These are phyloP conservation scores for Kodamaea ohmeri DNA, from an alignment of 1,139 yeast genomes.

Conservation along the genomic window DNA sequence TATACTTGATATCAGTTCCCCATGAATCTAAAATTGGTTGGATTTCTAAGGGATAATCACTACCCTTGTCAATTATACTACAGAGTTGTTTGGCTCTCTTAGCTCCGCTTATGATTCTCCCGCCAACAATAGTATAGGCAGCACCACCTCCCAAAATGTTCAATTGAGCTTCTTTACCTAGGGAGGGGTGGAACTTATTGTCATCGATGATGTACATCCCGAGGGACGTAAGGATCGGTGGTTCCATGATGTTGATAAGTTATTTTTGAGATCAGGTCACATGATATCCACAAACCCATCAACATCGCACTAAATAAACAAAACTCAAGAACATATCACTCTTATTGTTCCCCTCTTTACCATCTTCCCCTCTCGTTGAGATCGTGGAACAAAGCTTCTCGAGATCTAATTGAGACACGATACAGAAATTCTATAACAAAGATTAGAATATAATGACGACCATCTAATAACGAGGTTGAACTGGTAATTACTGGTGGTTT, in stretches of 20 bases:
- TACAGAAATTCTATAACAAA: too few relatives aligned
- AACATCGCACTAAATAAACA: too few relatives aligned
- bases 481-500: too few relatives aligned
- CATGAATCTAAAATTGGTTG: constrained; percentile 51
- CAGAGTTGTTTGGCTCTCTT: constrained; percentile 40
- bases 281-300: too few relatives aligned
- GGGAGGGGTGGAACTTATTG: constrained; percentile 53
- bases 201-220: constrained; percentile 96
- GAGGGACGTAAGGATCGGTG: constrained; percentile 49
- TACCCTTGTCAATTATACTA: constrained; percentile 78
- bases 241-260: neutral
- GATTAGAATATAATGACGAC: too few relatives aligned
- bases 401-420: too few relatives aligned
- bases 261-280: neutral
- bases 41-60: constrained; percentile 62
- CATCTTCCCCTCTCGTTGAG: too few relatives aligned
- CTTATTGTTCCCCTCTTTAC: too few relatives aligned
- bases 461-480: too few relatives aligned
- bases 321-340: too few relatives aligned
- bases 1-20: constrained; percentile 57
- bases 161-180: constrained; percentile 39
- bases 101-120: constrained; percentile 51
- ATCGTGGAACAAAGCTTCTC: too few relatives aligned
- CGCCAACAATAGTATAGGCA: constrained; percentile 77
- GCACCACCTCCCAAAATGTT: constrained; percentile 90